Percentiles rank a stretch among this genome's conserved stretches.
Conservation (phyloP, 352 stramenopile genomes). For the Pythium biforme region DNA sequence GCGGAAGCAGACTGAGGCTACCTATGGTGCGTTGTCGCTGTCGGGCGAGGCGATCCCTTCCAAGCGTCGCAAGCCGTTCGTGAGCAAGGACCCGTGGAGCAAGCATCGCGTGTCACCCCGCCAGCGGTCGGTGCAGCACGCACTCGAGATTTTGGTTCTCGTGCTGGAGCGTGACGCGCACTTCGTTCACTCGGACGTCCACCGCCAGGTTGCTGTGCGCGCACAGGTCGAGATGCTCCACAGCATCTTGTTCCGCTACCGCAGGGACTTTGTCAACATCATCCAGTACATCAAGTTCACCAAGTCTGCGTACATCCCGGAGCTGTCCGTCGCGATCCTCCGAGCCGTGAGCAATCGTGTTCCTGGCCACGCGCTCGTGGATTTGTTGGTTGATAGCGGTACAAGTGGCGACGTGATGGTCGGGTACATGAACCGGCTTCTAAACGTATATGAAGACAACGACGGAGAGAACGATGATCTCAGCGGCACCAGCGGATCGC, state of each 20-base stretch:
- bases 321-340: slow-evolving; percentile 69
- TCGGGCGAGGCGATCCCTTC: slow-evolving; percentile 35
- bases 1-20: slow-evolving; percentile 67
- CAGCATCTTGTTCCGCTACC: slow-evolving; percentile 68
- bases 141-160: slow-evolving; percentile 74
- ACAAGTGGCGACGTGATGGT: slow-evolving; percentile 65
- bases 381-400: slow-evolving; percentile 67
- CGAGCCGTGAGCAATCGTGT: slow-evolving; percentile 68
- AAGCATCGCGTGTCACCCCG: slow-evolving; percentile 32
- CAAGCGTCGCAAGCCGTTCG: slow-evolving; percentile 26
- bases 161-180: slow-evolving; percentile 66
- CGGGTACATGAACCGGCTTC: slow-evolving; percentile 77
- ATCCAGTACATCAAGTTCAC: slow-evolving; percentile 86
- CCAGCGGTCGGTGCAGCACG: slow-evolving; percentile 71
- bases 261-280: slow-evolving; percentile 74
- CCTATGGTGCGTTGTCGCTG: slow-evolving; percentile 67
- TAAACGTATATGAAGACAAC: slow-evolving; percentile 63
- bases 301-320: slow-evolving; percentile 67
- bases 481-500: not conserved
- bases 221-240: slow-evolving; percentile 78
- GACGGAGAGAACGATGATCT: slow-evolving; percentile 23
- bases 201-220: slow-evolving; percentile 54
- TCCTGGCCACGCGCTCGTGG: slow-evolving; percentile 54
- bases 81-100: slow-evolving; percentile 19
- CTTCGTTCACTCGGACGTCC: slow-evolving; percentile 63